These are phyloP conservation scores for Cornus kousa DNA, from an alignment of 148 eudicot genomes.

Conservation along the genomic window DNA sequence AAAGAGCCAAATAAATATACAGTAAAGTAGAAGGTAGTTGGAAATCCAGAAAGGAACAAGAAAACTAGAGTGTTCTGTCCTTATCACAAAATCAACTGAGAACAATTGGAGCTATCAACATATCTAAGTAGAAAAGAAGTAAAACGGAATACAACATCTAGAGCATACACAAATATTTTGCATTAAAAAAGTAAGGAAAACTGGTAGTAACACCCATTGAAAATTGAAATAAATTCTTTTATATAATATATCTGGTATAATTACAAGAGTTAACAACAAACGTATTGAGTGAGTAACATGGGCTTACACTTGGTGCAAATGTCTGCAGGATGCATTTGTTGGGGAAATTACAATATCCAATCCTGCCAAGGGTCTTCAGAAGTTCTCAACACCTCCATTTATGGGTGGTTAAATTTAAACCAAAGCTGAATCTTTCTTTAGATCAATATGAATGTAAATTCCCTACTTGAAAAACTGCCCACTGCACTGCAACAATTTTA, in stretches of 20 bases:
- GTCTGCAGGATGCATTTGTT: constrained; percentile 28
- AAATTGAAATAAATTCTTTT: constrained; percentile 7
- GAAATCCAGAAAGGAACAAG: neutral
- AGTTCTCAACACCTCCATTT: constrained; percentile 22
- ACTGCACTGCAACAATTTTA: neutral
- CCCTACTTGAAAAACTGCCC: neutral
- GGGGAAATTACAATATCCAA: constrained; percentile 43
- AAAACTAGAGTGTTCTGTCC: neutral
- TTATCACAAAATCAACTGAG: neutral
- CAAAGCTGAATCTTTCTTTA: neutral
- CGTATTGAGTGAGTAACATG: constrained; percentile 19
- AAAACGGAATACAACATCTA: neutral
- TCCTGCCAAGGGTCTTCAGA: constrained; percentile 33
- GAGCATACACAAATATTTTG: neutral
- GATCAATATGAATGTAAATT: neutral
- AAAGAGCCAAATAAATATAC: neutral
- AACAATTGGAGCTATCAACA: neutral
- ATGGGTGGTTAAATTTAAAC: neutral
- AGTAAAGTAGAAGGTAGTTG: no score
- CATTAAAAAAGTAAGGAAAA: neutral
- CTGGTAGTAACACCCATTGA: neutral
- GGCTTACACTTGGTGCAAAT: constrained; percentile 42
- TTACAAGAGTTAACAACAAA: constrained; percentile 26
- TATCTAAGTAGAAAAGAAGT: neutral
- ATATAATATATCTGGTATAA: constrained; percentile 21